phyloP scores from a whole-genome alignment of 2,329 filamentous ascomycete species.

The Trichoderma aggressivum region DNA sequence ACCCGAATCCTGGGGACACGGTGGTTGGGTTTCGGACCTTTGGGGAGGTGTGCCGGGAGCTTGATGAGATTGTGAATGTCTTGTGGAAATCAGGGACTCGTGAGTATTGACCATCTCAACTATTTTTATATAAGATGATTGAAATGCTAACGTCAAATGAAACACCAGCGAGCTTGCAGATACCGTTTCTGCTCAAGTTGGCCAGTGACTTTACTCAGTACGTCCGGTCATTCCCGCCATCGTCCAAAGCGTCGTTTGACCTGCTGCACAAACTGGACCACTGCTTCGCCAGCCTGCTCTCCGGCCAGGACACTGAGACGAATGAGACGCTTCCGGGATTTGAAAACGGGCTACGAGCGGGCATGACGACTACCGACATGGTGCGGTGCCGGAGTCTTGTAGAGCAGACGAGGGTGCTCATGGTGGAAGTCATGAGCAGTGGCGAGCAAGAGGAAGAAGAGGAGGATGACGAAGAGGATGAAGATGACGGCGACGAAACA shows the following conservation, averaged over 20 bases:
- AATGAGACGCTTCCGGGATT: slow-evolving; percentile 68
- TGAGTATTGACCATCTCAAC: slow-evolving; percentile 41
- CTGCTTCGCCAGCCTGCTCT: slow-evolving; percentile 73
- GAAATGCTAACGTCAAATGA: background rate
- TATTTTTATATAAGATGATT: background rate
- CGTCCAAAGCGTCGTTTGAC: slow-evolving; percentile 63
- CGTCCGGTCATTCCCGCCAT: slow-evolving; percentile 63
- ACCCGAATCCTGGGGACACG: slow-evolving; percentile 44
- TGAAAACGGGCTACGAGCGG: slow-evolving; percentile 55
- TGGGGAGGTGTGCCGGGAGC: slow-evolving; percentile 67
- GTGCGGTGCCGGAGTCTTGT: slow-evolving; percentile 80
- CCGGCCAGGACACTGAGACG: slow-evolving; percentile 63
- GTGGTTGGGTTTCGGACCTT: slow-evolving; percentile 58
- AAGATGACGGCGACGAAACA: slow-evolving; percentile 37
- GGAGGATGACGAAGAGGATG: slow-evolving; percentile 34
- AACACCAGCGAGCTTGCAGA: slow-evolving; percentile 67
- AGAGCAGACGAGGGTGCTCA: slow-evolving; percentile 67
- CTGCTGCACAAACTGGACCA: slow-evolving; percentile 76
- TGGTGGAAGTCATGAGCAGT: slow-evolving; percentile 64
- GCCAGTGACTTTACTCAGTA: slow-evolving; percentile 70
- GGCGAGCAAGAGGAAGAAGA: slow-evolving; percentile 41
- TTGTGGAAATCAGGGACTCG: slow-evolving; percentile 86
- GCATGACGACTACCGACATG: slow-evolving; percentile 78
- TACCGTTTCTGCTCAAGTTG: slow-evolving; percentile 77
- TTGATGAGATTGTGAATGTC: slow-evolving; percentile 72